phyloP scores from a whole-genome alignment of 2,329 filamentous ascomycete genomes.

The Ustulina deusta region DNA sequence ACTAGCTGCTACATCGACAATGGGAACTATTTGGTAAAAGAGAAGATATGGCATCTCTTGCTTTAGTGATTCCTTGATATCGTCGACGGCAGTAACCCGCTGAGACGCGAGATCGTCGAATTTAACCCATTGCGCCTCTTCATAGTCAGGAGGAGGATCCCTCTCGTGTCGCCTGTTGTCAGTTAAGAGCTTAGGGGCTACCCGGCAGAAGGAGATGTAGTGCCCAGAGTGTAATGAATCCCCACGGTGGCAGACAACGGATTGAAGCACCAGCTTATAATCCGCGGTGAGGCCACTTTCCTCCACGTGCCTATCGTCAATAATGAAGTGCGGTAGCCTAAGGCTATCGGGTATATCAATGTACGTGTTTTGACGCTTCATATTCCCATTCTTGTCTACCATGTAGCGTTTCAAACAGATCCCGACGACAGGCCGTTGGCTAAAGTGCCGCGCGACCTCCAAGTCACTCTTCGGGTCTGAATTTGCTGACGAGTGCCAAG shows the following conservation, averaged over 20 bases:
- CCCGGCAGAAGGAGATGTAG: slow-evolving; percentile 87
- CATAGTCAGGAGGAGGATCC: slow-evolving; percentile 73
- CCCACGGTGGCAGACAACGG: slow-evolving; percentile 91
- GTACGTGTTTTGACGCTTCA: slow-evolving; percentile 80
- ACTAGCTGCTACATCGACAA: slow-evolving; percentile 73
- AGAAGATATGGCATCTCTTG: slow-evolving; percentile 94
- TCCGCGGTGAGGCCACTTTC: slow-evolving; percentile 81
- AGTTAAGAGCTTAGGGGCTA: slow-evolving; percentile 71
- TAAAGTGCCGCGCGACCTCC: slow-evolving; percentile 90
- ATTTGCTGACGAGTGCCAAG: slow-evolving; percentile 80
- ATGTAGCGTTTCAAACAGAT: slow-evolving; percentile 94
- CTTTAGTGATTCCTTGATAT: slow-evolving; percentile 79
- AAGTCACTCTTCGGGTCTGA: slow-evolving; percentile 72
- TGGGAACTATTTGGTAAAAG: slow-evolving; percentile 94
- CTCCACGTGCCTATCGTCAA: slow-evolving; percentile 76
- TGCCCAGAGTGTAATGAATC: slow-evolving; percentile 88
- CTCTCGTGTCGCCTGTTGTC: slow-evolving; percentile 68
- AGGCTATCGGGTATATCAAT: slow-evolving; percentile 88
- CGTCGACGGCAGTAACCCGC: slow-evolving; percentile 80
- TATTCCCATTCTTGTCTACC: slow-evolving; percentile 75
- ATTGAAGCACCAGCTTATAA: slow-evolving; percentile 92
- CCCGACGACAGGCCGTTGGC: slow-evolving; percentile 85
- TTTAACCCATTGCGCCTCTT: slow-evolving; percentile 84
- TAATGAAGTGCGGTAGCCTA: slow-evolving; percentile 90
- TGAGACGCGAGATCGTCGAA: slow-evolving; percentile 85